Evolutionary conservation across 768 basidiomycete genomes (phyloP).

Genomic region (Coprinopsis marcescibilis): DNA sequence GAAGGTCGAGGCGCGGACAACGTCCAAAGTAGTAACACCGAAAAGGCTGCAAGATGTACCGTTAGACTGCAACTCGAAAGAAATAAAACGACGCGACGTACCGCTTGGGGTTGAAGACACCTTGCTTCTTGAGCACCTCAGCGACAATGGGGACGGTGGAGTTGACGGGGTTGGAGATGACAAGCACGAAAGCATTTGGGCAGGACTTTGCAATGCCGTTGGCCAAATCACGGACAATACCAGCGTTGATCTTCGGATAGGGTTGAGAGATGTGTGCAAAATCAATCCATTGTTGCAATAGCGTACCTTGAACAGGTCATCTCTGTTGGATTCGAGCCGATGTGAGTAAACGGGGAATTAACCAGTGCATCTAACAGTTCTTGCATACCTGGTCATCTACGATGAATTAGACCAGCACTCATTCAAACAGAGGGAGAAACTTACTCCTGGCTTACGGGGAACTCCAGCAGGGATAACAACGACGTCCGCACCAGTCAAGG

Average conservation of each 20-base stretch:
- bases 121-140: constrained; percentile 91
- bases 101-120: constrained; percentile 90
- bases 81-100: constrained; percentile 25
- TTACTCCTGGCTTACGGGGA: constrained; percentile 88
- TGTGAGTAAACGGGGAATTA: neutral
- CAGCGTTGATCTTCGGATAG: constrained; percentile 83
- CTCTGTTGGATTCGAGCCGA: constrained; percentile 38
- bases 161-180: constrained; percentile 99
- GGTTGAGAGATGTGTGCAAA: constrained; percentile 1
- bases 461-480: constrained; percentile 97
- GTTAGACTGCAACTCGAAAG: constrained; percentile 2
- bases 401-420: constrained; percentile 15
- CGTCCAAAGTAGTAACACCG: constrained; percentile 97
- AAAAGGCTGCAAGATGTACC: constrained; percentile 56
- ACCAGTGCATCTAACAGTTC: neutral
- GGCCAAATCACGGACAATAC: constrained; percentile 91
- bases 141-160: constrained; percentile 97
- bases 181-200: constrained; percentile 89
- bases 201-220: constrained; percentile 76
- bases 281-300: neutral
- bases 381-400: constrained; percentile 51
- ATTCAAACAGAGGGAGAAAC: constrained; percentile 24
- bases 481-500: constrained; percentile 79
- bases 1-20: constrained; percentile 96
- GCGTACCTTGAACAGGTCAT: constrained; percentile 90